These are phyloP conservation scores for Gyrodon tennesseensis DNA, from an alignment of 1,284 basidiomycete genomes.

Conservation along the genomic window DNA sequence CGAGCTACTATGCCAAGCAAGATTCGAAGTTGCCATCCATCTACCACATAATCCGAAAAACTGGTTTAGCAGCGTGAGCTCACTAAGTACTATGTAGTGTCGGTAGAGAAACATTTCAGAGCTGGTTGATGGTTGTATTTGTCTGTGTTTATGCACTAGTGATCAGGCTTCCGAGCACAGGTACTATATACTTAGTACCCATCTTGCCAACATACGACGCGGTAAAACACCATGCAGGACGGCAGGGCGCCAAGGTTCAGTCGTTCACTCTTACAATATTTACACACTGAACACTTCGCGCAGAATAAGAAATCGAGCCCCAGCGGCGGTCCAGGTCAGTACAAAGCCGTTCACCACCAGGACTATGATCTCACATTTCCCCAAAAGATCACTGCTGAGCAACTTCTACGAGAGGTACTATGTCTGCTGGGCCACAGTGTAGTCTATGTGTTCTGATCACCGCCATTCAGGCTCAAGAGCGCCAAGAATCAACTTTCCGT, in stretches of 20 bases:
- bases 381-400: slow-evolving; percentile 90
- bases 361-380: slow-evolving; percentile 25
- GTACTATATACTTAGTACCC: background rate
- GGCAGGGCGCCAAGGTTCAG: slow-evolving; percentile 56
- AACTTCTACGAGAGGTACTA: slow-evolving; percentile 88
- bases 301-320: slow-evolving; percentile 92
- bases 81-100: too few relatives aligned
- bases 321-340: slow-evolving; percentile 83
- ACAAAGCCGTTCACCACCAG: slow-evolving; percentile 1
- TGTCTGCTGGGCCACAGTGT: background rate
- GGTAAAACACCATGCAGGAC: slow-evolving; percentile 50
- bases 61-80: too few relatives aligned
- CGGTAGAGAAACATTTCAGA: too few relatives aligned
- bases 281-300: slow-evolving; percentile 13
- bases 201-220: slow-evolving; percentile 3
- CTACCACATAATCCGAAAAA: too few relatives aligned
- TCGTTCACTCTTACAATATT: background rate
- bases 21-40: background rate
- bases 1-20: background rate
- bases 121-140: slow-evolving; percentile 28
- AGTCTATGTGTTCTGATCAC: slow-evolving; percentile 18
- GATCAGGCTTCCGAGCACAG: background rate
- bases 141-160: slow-evolving; percentile 29
- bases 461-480: slow-evolving; percentile 78
- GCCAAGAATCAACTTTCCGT: slow-evolving; percentile 88